These are phyloP conservation scores for Aspergillus conjunctus DNA, from an alignment of 495 filamentous ascomycete species.

Conservation along the genomic window DNA sequence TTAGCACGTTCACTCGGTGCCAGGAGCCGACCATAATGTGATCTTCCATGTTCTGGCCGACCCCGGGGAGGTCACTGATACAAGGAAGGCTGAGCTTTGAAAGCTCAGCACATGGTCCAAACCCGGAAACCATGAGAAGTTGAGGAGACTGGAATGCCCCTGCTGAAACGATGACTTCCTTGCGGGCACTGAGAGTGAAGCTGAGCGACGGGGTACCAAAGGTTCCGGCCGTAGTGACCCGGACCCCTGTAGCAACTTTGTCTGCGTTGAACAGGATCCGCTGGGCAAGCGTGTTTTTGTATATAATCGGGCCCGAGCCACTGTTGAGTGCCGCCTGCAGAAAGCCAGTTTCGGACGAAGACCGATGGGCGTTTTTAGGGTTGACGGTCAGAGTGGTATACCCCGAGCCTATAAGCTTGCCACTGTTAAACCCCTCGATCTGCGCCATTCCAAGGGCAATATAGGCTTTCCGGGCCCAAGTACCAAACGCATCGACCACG, in stretches of 20 bases:
- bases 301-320: conserved; percentile 33
- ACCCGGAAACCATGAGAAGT: conserved; percentile 52
- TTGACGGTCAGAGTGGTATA: conserved; percentile 41
- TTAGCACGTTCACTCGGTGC: conserved; percentile 31
- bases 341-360: conserved; percentile 45
- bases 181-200: conserved; percentile 45
- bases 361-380: conserved; percentile 34
- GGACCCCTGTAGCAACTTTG: conserved; percentile 52
- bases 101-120: conserved; percentile 44
- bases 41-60: conserved; percentile 52
- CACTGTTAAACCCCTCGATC: conserved; percentile 35
- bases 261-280: conserved; percentile 46
- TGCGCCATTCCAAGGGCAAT: conserved; percentile 38
- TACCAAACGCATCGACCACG: conserved; percentile 27
- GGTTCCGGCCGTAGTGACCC: conserved; percentile 31
- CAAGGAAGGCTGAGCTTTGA: conserved; percentile 41
- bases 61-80: conserved; percentile 45
- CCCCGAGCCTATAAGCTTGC: conserved; percentile 35
- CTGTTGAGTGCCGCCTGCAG: conserved; percentile 32
- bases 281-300: conserved; percentile 43
- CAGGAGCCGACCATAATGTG: conserved; percentile 36
- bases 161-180: conserved; percentile 60
- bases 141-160: conserved; percentile 53
- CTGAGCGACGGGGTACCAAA: conserved; percentile 35
- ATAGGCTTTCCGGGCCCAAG: conserved; percentile 25